A percentile compares a stretch with the other conserved stretches of the same genome.
phyloP scores from a whole-genome alignment of 805 yeast species.

The Lipomyces japonicus region DNA sequence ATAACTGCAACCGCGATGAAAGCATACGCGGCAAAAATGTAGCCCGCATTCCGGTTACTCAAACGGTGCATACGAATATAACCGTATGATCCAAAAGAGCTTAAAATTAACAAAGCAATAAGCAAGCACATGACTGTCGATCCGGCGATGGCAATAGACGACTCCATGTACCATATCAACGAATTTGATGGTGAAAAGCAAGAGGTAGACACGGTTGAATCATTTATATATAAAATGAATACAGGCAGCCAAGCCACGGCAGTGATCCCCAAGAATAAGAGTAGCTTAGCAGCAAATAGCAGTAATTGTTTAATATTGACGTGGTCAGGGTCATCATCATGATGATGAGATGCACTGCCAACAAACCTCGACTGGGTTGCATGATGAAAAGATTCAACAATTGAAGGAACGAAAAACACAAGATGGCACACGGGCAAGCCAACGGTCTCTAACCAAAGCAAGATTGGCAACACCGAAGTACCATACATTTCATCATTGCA shows the following conservation, averaged over 20 bases:
- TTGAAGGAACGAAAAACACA: constrained; percentile 10
- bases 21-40: constrained; percentile 2
- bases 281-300: not conserved
- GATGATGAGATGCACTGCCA: not conserved
- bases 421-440: constrained; percentile 11
- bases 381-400: constrained; percentile 8
- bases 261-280: constrained; percentile 5
- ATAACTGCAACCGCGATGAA: constrained; percentile 6
- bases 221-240: constrained; percentile 20
- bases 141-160: constrained; percentile 15
- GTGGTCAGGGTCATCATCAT: not conserved
- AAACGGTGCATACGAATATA: constrained; percentile 1
- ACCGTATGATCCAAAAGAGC: constrained; percentile 2
- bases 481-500: constrained; percentile 4
- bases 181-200: constrained; percentile 16
- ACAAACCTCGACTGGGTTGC: not conserved
- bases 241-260: constrained; percentile 20
- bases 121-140: not conserved
- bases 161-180: constrained; percentile 19
- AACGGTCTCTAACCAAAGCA: constrained; percentile 14
- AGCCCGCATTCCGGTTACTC: constrained; percentile 4
- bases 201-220: constrained; percentile 10
- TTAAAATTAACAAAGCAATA: constrained; percentile 3
- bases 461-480: constrained; percentile 9
- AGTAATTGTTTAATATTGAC: not conserved